Evolutionary conservation across 2,329 filamentous ascomycete species (phyloP).

Genomic region (Fusarium buharicum): DNA sequence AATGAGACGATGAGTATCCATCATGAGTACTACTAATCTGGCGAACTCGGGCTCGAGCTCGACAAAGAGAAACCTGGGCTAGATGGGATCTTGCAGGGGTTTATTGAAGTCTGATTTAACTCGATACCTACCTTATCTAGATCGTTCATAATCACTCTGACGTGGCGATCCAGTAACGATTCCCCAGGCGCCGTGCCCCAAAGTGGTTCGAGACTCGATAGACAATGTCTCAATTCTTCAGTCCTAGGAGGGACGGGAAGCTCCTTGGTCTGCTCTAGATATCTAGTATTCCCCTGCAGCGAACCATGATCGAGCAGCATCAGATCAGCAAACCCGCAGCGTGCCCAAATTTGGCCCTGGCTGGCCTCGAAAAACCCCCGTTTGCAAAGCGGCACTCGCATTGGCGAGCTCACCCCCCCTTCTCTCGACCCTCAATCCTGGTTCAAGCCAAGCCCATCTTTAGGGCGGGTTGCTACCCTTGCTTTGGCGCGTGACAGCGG

Average conservation of each 20-base stretch:
- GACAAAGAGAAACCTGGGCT: not conserved
- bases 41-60: no score
- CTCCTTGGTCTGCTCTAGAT: constrained; percentile 28
- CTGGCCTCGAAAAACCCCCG: constrained; percentile 36
- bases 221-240: constrained; percentile 19
- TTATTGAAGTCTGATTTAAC: constrained; percentile 22
- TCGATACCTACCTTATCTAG: constrained; percentile 19
- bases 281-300: constrained; percentile 19
- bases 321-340: constrained; percentile 30
- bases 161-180: constrained; percentile 31
- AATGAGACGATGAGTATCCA: constrained; percentile 22
- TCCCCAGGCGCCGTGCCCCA: constrained; percentile 4
- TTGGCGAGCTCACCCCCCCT: constrained; percentile 17
- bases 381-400: constrained; percentile 33
- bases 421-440: constrained; percentile 6
- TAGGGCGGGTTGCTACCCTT: constrained; percentile 29
- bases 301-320: constrained; percentile 37
- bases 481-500: constrained; percentile 43
- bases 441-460: constrained; percentile 26
- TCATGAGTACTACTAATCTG: constrained; percentile 11
- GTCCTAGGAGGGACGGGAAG: constrained; percentile 22
- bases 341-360: constrained; percentile 38
- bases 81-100: constrained; percentile 10
- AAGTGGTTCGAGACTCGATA: constrained; percentile 20
- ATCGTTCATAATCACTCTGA: constrained; percentile 30